These are phyloP conservation scores for Tetrapisispora nanseiensis DNA, from an alignment of 805 yeast genomes.

Conservation along the genomic window DNA sequence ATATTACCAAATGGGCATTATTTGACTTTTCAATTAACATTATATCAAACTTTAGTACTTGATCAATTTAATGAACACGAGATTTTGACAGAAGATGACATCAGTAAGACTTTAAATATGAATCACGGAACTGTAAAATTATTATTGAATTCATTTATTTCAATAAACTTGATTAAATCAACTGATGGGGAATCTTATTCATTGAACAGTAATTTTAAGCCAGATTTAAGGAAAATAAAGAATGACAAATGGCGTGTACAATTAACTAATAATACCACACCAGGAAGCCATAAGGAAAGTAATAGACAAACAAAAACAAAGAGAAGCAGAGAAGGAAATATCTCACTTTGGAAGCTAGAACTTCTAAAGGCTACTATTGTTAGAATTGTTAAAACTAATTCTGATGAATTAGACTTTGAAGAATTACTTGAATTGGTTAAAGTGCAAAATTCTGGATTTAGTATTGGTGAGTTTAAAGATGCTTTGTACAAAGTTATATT, in stretches of 20 bases:
- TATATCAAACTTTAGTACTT: conserved; percentile 22
- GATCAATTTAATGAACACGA: conserved; percentile 16
- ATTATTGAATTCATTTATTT: conserved; percentile 16
- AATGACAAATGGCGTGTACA: conserved; percentile 17
- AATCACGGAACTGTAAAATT: conserved; percentile 3
- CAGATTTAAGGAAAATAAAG: conserved; percentile 15
- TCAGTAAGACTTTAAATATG: conserved; percentile 7
- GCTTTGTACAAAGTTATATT: conserved; percentile 12
- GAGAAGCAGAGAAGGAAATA: conserved; percentile 17
- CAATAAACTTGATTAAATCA: conserved; percentile 9
- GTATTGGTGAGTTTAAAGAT: conserved; percentile 28
- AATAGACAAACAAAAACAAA: not conserved
- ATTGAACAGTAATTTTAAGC: conserved; percentile 16
- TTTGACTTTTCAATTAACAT: conserved; percentile 17
- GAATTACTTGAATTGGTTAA: conserved; percentile 9
- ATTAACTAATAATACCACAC: conserved; percentile 4
- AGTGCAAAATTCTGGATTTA: conserved; percentile 15
- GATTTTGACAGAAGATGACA: conserved; percentile 6
- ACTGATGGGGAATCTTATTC: conserved; percentile 4
- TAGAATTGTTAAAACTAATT: conserved; percentile 16
- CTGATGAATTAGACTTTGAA: conserved; percentile 7
- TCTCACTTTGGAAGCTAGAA: conserved; percentile 23
- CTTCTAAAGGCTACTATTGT: conserved; percentile 20
- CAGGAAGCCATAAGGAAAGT: not conserved
- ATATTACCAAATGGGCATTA: conserved; percentile 6